Conservation (phyloP, 148 eudicot species). For the Rhododendron griersonianum region DNA sequence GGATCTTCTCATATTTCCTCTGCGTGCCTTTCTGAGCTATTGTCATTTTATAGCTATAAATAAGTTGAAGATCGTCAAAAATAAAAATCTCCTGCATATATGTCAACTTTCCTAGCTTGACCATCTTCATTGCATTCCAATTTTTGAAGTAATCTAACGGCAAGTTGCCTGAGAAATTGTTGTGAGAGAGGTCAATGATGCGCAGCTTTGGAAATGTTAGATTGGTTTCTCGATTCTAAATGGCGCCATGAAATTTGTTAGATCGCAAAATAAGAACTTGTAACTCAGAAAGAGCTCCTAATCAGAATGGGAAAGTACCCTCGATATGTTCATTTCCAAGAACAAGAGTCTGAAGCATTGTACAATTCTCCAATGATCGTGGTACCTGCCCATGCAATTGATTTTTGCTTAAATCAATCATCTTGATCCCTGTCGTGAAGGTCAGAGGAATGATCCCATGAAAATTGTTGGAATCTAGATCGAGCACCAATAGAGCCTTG, state of each 20-base stretch:
- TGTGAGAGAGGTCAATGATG: constrained; percentile 37
- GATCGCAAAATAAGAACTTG: background rate
- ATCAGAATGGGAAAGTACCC: constrained; percentile 31
- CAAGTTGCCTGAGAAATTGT: constrained; percentile 26
- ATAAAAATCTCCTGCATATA: no score
- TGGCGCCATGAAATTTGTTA: constrained; percentile 32
- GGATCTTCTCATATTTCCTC: constrained; percentile 7
- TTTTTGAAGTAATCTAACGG: constrained; percentile 13
- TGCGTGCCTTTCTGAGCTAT: constrained; percentile 29
- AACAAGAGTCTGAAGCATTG: constrained; percentile 30
- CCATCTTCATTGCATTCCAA: constrained; percentile 21
- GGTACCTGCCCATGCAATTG: no score
- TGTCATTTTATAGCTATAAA: constrained; percentile 17
- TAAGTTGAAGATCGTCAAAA: no score
- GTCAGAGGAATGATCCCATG: background rate
- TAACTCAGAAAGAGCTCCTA: background rate
- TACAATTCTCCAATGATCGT: constrained; percentile 3
- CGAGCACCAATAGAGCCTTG: no score
- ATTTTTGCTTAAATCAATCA: background rate
- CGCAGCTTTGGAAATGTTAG: constrained; percentile 18
- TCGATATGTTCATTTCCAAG: constrained; percentile 25
- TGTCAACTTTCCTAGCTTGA: background rate
- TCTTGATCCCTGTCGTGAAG: background rate
- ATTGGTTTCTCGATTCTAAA: background rate
- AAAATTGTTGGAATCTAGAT: no score